Evolutionary conservation across 495 filamentous ascomycete genomes (phyloP).

Genomic region (Mycothermus thermophilus): DNA sequence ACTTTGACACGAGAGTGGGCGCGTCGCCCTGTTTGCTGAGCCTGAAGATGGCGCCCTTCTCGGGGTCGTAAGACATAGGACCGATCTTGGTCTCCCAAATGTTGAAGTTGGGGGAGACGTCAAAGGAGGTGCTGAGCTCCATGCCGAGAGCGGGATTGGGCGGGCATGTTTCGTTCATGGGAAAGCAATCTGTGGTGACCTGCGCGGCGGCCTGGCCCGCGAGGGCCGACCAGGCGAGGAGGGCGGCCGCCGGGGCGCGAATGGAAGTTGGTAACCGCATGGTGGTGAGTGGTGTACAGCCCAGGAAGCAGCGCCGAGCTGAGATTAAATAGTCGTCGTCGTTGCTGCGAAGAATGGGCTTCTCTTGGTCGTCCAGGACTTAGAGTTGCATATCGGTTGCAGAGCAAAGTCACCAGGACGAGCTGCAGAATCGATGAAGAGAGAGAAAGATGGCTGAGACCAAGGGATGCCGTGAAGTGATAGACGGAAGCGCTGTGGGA

Average conservation of each 20-base stretch:
- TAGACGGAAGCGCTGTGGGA: too few species aligned
- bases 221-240: conserved; percentile 28
- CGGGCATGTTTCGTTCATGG: conserved; percentile 46
- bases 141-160: conserved; percentile 49
- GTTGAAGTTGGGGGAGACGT: conserved; percentile 42
- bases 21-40: conserved; percentile 57
- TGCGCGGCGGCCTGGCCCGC: conserved; percentile 37
- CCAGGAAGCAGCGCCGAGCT: too few species aligned
- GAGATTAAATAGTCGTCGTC: too few species aligned
- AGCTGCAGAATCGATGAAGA: too few species aligned
- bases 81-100: conserved; percentile 52
- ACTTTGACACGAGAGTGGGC: conserved; percentile 58
- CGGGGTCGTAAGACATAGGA: conserved; percentile 36
- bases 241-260: conserved; percentile 23
- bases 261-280: conserved; percentile 22
- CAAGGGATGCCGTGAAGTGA: too few species aligned
- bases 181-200: conserved; percentile 55
- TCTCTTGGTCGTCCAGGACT: too few species aligned
- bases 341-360: too few species aligned
- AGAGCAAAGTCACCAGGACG: too few species aligned
- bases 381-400: too few species aligned
- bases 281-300: not conserved
- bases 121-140: conserved; percentile 46
- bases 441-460: too few species aligned
- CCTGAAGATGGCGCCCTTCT: conserved; percentile 52